Conservation (phyloP, 2,329 filamentous ascomycete genomes). For the Fusarium sterilihyphosum region DNA sequence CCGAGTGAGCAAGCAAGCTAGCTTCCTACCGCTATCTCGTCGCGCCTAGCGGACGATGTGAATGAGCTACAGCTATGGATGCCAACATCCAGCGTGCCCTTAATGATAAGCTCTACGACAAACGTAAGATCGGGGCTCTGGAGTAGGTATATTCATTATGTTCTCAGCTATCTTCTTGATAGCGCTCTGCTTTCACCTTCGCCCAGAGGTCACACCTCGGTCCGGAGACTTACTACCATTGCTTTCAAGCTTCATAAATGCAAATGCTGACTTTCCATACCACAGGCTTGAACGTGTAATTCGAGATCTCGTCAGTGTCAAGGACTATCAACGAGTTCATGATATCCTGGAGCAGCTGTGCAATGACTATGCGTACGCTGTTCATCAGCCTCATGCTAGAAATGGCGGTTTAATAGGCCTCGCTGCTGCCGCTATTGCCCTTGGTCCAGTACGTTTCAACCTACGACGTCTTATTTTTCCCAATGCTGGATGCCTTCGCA, state of each 20-base stretch:
- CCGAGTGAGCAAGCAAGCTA: not conserved
- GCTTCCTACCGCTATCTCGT: conserved; percentile 7
- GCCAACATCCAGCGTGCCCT: conserved; percentile 86
- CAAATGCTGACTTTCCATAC: conserved; percentile 10
- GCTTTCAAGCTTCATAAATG: not conserved
- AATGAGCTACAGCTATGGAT: conserved; percentile 72
- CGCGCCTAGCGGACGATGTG: conserved; percentile 36
- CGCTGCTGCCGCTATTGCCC: conserved; percentile 92
- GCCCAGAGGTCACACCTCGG: not conserved
- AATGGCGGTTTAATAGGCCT: conserved; percentile 97
- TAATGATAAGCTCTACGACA: conserved; percentile 99
- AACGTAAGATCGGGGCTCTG: conserved; percentile 93
- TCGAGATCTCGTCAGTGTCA: conserved; percentile 79
- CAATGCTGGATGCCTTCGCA: not conserved
- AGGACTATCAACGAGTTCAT: conserved; percentile 82
- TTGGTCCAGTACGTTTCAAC: conserved; percentile 78
- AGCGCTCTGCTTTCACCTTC: not conserved
- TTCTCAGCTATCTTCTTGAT: not conserved
- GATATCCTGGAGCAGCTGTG: conserved; percentile 95
- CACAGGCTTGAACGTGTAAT: conserved; percentile 88
- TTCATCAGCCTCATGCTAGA: conserved; percentile 94
- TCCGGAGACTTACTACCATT: conserved; percentile 3
- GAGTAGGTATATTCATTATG: conserved; percentile 71
- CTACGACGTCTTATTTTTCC: not conserved
- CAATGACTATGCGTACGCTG: conserved; percentile 96